Evolutionary conservation across 495 filamentous ascomycete genomes (phyloP).

Genomic region (Diplogelasinospora grovesii): DNA sequence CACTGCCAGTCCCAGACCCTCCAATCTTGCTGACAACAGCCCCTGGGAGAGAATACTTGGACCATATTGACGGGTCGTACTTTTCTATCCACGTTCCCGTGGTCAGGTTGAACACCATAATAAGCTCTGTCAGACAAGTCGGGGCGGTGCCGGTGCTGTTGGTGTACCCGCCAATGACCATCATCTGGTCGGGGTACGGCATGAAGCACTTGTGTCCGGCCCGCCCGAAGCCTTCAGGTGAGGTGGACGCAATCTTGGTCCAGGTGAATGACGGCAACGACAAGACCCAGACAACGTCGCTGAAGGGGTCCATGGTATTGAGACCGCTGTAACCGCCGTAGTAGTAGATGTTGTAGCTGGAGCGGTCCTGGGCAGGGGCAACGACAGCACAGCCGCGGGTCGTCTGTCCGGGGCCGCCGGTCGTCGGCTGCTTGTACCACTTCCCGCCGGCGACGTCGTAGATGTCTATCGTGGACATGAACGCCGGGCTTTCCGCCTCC

Average conservation of each 20-base stretch:
- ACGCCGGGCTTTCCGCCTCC: conserved; percentile 45
- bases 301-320: conserved; percentile 26
- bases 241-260: conserved; percentile 52
- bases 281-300: conserved; percentile 66
- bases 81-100: conserved; percentile 45
- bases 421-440: conserved; percentile 60
- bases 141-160: conserved; percentile 8
- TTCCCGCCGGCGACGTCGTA: conserved; percentile 54
- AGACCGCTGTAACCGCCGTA: conserved; percentile 64
- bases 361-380: conserved; percentile 52
- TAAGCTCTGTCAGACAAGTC: conserved; percentile 48
- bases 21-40: conserved; percentile 53
- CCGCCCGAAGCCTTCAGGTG: conserved; percentile 42
- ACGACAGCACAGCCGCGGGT: conserved; percentile 62
- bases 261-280: conserved; percentile 74
- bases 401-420: conserved; percentile 50
- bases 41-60: conserved; percentile 57
- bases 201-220: conserved; percentile 59
- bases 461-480: conserved; percentile 60
- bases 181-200: conserved; percentile 68
- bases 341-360: conserved; percentile 66
- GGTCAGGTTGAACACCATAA: conserved; percentile 61
- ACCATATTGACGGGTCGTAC: conserved; percentile 54
- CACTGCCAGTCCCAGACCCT: conserved; percentile 53
- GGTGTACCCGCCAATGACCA: conserved; percentile 55